Conservation (phyloP, 495 filamentous ascomycete genomes). For the Coniosporium apollinis region DNA sequence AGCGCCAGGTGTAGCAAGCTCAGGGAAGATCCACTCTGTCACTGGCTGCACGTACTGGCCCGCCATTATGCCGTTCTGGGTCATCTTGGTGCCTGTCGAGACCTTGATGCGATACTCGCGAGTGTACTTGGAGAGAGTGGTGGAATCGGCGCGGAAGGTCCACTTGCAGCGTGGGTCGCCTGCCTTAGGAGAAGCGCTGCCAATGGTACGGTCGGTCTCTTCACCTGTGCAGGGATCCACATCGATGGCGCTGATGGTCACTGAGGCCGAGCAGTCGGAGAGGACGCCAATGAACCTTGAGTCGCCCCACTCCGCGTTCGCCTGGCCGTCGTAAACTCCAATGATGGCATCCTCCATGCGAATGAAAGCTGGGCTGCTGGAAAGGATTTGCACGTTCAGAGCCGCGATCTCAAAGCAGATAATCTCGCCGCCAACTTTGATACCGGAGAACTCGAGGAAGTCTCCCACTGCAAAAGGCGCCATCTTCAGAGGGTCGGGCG, state of each 20-base stretch:
- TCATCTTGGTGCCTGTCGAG: conserved; percentile 14
- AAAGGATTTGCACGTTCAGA: conserved; percentile 23
- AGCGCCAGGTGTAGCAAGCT: conserved; percentile 17
- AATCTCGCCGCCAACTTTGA: conserved; percentile 14
- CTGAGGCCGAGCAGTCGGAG: conserved; percentile 7
- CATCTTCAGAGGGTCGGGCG: conserved; percentile 22
- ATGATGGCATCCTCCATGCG: conserved; percentile 21
- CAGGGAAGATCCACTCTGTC: conserved; percentile 23
- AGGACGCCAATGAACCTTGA: conserved; percentile 17
- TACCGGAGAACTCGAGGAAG: conserved; percentile 23
- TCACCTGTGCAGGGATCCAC: conserved; percentile 27
- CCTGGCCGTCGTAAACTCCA: conserved; percentile 17
- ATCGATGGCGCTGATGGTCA: conserved; percentile 25
- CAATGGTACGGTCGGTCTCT: conserved; percentile 15
- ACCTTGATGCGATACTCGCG: conserved; percentile 23
- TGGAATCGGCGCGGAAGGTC: conserved; percentile 13
- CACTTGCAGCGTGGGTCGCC: conserved; percentile 23
- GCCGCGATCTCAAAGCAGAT: conserved; percentile 20
- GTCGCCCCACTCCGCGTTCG: conserved; percentile 21
- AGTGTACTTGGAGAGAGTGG: conserved; percentile 13
- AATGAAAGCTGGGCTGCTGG: conserved; percentile 19
- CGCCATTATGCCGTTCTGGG: conserved; percentile 23
- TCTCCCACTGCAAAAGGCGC: conserved; percentile 23
- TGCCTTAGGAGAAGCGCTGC: conserved; percentile 12
- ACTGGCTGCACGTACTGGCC: conserved; percentile 26